Conservation (phyloP, 2,329 filamentous ascomycete species). For the Colletotrichum plurivorum region DNA sequence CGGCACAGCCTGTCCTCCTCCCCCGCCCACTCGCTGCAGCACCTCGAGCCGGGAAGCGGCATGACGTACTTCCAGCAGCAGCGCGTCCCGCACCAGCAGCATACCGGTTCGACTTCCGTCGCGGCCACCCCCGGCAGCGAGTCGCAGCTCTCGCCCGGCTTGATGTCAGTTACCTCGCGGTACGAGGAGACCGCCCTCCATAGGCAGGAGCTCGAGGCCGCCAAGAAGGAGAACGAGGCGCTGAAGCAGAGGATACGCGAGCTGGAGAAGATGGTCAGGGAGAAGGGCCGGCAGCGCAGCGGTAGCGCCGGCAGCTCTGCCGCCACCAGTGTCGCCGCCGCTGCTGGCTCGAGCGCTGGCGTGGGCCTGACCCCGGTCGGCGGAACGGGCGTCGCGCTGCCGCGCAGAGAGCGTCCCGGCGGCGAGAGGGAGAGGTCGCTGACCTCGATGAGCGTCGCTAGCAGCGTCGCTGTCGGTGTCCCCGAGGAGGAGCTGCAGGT, state of each 20-base stretch:
- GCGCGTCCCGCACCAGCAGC: slow-evolving; percentile 49
- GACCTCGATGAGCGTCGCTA: slow-evolving; percentile 57
- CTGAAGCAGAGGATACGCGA: slow-evolving; percentile 74
- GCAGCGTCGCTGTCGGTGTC: slow-evolving; percentile 66
- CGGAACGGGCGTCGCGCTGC: slow-evolving; percentile 59
- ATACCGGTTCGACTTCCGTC: slow-evolving; percentile 46
- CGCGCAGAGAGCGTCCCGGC: slow-evolving; percentile 56
- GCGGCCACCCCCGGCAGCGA: slow-evolving; percentile 54
- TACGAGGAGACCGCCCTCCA: slow-evolving; percentile 75
- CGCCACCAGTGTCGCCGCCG: no score
- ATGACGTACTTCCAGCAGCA: slow-evolving; percentile 63
- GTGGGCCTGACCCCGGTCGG: slow-evolving; percentile 40
- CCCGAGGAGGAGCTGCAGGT: slow-evolving; percentile 73
- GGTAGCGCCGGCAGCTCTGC: slow-evolving; percentile 65
- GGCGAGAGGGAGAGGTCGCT: slow-evolving; percentile 60
- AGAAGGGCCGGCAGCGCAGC: slow-evolving; percentile 63
- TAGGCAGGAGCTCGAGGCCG: slow-evolving; percentile 71
- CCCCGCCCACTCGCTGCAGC: slow-evolving; percentile 51
- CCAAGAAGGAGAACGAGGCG: slow-evolving; percentile 75
- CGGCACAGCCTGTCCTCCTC: slow-evolving; percentile 67
- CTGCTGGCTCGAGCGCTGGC: slow-evolving; percentile 42
- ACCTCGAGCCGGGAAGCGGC: slow-evolving; percentile 53
- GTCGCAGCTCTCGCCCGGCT: slow-evolving; percentile 65
- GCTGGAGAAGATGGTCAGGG: slow-evolving; percentile 69
- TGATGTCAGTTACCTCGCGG: slow-evolving; percentile 70